Base-by-base conservation (phyloP, 208 protist genomes). In the Crithidia sp. region DNA sequence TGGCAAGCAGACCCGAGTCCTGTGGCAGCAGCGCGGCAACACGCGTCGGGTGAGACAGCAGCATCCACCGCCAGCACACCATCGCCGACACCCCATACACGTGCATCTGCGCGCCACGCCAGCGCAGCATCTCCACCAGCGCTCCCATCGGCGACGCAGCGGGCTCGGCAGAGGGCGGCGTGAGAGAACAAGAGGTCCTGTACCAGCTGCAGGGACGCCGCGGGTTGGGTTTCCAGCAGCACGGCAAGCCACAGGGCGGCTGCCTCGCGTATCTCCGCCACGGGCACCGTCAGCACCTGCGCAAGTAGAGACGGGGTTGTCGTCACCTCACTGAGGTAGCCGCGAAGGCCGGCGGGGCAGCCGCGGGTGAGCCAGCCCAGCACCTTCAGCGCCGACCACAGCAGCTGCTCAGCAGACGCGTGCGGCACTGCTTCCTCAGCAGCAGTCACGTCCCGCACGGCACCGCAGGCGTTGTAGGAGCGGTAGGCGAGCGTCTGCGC, bases 61-160 rank as follows among this genome's bases (percentile, higher is more conserved):
- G 56, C 56, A 92, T 70, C 87, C 82, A 89, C 14, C 87, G 79
- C 82, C 81, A 88, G 52, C 70, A 83, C 52, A 87, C 41, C 6
- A 86, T 80, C 3, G 82, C 84, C 3, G 80, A 45, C 16, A 78
- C 58, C 28, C 82, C 62, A 57, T 84, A 84, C 4, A 57, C 39
- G 56, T 57, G 50, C 71, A 81, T 82, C 65, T 67, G 72, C 49
- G 50, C 44, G 16, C 71, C 66, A 17, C 79, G 67, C 61, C 76
- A 81, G 19, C 59, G 64, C 43, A 80, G 55, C 74, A 78, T 66
- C 68, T 77, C 67, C 7, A 67, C 19, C 50, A 84, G 19, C 6
- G 79, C 53, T 19, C 41, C 68, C 69, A 72, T 53, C 17, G 41
- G 14, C 7, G 61, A 40, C 37, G 49, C 55, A 0, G 37, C 7